phyloP scores from a whole-genome alignment of 192 early-diverging fungal species.

The Coemansia sp. region DNA sequence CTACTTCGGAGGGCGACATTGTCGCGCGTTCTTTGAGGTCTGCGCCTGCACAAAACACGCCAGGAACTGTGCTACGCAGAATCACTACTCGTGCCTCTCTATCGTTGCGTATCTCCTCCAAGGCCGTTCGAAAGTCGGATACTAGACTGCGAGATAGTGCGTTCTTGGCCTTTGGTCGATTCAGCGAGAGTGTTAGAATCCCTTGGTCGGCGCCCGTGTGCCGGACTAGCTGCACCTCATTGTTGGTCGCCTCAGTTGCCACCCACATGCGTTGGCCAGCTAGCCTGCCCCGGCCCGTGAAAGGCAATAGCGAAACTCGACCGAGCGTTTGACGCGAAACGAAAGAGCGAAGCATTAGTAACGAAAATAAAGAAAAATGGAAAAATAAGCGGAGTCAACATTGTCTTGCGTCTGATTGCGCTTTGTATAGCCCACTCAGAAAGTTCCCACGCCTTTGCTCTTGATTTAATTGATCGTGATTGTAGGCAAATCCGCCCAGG shows the following conservation, averaged over 20 bases:
- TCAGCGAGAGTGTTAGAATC: conserved; percentile 80
- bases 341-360: too few relatives aligned
- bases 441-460: too few relatives aligned
- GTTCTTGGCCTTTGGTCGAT: conserved; percentile 86
- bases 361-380: too few relatives aligned
- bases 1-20: conserved; percentile 80
- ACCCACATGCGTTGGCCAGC: neutral
- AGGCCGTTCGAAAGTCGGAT: conserved; percentile 65
- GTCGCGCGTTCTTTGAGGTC: conserved; percentile 91
- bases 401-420: too few relatives aligned
- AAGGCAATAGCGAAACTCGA: too few relatives aligned
- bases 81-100: conserved; percentile 78
- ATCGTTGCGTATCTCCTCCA: conserved; percentile 65
- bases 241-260: conserved; percentile 3
- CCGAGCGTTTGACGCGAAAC: too few relatives aligned
- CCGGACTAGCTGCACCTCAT: conserved; percentile 24
- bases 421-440: too few relatives aligned
- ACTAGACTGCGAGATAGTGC: conserved; percentile 86
- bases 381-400: too few relatives aligned
- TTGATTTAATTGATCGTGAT: too few relatives aligned
- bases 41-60: conserved; percentile 94
- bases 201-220: conserved; percentile 58
- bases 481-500: too few relatives aligned
- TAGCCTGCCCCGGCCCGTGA: neutral
- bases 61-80: conserved; percentile 74